These are phyloP conservation scores for Podila horticola DNA, from an alignment of 192 early-diverging fungal species.

Conservation along the genomic window DNA sequence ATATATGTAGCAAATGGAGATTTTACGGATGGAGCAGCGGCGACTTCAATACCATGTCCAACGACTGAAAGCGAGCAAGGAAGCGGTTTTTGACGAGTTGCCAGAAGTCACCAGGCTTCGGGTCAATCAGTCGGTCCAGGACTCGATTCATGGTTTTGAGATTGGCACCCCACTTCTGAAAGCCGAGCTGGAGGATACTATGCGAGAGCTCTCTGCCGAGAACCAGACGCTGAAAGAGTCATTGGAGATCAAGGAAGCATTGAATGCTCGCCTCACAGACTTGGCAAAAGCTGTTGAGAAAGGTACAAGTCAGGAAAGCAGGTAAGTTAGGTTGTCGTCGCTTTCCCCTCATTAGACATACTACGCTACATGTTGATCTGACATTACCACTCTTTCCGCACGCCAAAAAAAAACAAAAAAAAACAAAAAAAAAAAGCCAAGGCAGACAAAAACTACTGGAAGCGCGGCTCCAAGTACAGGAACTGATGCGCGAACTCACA, in stretches of 20 bases:
- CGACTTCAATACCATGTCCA: slow-evolving; percentile 14
- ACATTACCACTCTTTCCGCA: no score
- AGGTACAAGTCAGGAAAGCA: slow-evolving; percentile 20
- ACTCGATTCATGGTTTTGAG: slow-evolving; percentile 20
- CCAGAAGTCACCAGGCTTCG: slow-evolving; percentile 26
- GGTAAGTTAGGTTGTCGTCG: background rate
- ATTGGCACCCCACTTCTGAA: slow-evolving; percentile 18
- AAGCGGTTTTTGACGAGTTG: background rate
- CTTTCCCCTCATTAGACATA: background rate
- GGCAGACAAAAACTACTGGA: slow-evolving; percentile 25
- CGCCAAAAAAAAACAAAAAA: no score
- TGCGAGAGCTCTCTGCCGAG: slow-evolving; percentile 22
- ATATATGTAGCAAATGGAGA: slow-evolving; percentile 18
- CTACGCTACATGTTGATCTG: background rate
- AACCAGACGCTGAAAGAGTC: slow-evolving; percentile 25
- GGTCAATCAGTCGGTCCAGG: slow-evolving; percentile 19
- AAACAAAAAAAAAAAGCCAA: background rate
- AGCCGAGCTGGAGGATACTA: slow-evolving; percentile 25
- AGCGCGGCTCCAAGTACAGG: slow-evolving; percentile 9
- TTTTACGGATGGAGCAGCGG: slow-evolving; percentile 27
- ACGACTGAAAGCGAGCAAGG: slow-evolving; percentile 13
- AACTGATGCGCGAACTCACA: slow-evolving; percentile 31
- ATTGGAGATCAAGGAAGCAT: slow-evolving; percentile 32
- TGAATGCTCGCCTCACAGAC: slow-evolving; percentile 36
- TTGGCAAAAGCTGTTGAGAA: slow-evolving; percentile 11